Base-by-base conservation (phyloP, 768 basidiomycete genomes). In the Phylloporus sp. region DNA sequence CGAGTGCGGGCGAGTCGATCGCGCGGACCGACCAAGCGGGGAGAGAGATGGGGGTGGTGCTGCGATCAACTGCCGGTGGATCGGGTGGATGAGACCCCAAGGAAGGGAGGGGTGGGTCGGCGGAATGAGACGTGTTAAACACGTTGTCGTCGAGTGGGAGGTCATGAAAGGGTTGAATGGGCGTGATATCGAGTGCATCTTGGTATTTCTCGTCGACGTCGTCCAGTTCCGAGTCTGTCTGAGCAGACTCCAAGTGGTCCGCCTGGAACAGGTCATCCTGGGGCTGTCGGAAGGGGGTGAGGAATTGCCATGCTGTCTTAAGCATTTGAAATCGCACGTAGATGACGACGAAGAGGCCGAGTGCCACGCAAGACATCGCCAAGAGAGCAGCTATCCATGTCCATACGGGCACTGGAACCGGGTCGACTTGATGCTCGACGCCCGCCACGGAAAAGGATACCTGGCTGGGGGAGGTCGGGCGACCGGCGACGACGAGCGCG, bases 401-500 rank as follows among this genome's bases (percentile, higher is more conserved):
- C n/a, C n/a, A n/a, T n/a, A n/a, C n/a, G n/a, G n/a, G n/a, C n/a
- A n/a, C n/a, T n/a, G n/a, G n/a, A n/a, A n/a, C n/a, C n/a, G n/a
- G n/a, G n/a, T n/a, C n/a, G n/a, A n/a, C n/a, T n/a, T n/a, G n/a
- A n/a, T n/a, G n/a, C n/a, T n/a, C n/a, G n/a, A n/a, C n/a, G n/a
- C n/a, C n/a, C n/a, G n/a, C n/a, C n/a, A n/a, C n/a, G n/a, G n/a
- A n/a, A n/a, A n/a, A n/a, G n/a, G n/a, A n/a, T n/a, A n/a, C n/a
- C n/a, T n/a, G n/a, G n/a, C n/a, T n/a, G n/a, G n/a, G n/a, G n/a
- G n/a, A n/a, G n/a, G 74, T 54, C 22, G 73, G 73, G 51, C 62
- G 71, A 58, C 71, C 59, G 44, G 68, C 63, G 53, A 73, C 73
- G 63, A 71, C 69, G 63, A 76, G 68, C 65, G 66, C 71, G 47